A percentile compares a stretch with the other conserved stretches of the same genome.
These are phyloP conservation scores for Lantana camara DNA, from an alignment of 257 asterid genomes.

Conservation along the genomic window DNA sequence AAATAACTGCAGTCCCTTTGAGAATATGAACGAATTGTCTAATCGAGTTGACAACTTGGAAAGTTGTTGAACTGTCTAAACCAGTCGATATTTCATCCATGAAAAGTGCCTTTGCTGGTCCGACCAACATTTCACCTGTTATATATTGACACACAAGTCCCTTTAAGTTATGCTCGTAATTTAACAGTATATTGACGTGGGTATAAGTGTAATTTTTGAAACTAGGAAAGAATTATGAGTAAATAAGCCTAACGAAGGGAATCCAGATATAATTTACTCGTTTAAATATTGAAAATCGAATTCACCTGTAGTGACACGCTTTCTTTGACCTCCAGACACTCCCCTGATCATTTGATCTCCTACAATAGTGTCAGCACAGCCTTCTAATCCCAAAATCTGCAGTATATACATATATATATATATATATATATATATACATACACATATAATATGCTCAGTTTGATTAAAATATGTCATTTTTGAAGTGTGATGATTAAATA, in stretches of 20 bases:
- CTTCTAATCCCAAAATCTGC: constrained; percentile 42
- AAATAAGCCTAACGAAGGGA: no score
- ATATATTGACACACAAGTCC: no score
- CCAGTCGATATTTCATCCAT: constrained; percentile 50
- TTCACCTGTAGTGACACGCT: constrained; percentile 43
- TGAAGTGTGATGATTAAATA: not conserved
- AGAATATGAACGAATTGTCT: constrained; percentile 39
- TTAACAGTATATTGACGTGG: no score
- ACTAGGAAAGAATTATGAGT: no score
- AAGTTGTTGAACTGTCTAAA: constrained; percentile 45
- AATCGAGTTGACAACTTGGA: constrained; percentile 35
- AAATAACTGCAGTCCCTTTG: constrained; percentile 37
- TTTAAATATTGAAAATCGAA: not conserved
- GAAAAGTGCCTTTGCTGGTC: constrained; percentile 39
- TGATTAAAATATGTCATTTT: not conserved
- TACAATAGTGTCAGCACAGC: constrained; percentile 40
- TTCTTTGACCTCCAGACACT: constrained; percentile 43
- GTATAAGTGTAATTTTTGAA: no score
- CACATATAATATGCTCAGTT: no score
- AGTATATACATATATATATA: no score
- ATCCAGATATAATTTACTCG: no score
- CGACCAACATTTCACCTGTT: constrained; percentile 44
- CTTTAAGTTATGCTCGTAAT: no score
- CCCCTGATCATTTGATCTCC: constrained; percentile 45
- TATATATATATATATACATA: no score